Conservation (phyloP, 345 rosid species). For the Balakata baccata region DNA sequence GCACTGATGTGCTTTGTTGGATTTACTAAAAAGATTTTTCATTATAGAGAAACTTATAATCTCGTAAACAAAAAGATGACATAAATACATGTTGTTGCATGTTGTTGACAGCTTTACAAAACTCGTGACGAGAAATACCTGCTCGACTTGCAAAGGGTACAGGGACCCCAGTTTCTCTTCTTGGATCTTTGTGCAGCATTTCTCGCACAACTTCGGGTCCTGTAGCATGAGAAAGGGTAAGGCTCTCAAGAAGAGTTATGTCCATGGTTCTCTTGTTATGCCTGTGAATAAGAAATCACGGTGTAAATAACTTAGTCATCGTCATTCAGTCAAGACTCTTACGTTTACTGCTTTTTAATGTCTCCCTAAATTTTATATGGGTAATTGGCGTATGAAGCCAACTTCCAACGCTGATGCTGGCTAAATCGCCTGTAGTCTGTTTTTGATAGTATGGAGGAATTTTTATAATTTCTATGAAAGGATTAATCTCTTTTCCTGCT, state of each 20-base stretch:
- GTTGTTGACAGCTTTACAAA: slow-evolving; percentile 72
- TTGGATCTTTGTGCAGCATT: slow-evolving; percentile 92
- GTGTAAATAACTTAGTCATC: slow-evolving; percentile 26
- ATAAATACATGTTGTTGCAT: not conserved
- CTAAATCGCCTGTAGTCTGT: slow-evolving; percentile 13
- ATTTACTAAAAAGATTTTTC: not conserved
- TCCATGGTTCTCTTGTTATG: slow-evolving; percentile 18
- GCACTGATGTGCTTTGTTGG: not conserved
- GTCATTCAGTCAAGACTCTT: not conserved
- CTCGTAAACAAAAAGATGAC: too few relatives aligned
- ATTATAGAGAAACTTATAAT: too few relatives aligned
- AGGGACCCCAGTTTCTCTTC: slow-evolving; percentile 84
- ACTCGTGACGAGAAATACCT: slow-evolving; percentile 80
- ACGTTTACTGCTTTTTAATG: not conserved
- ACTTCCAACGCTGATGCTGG: slow-evolving; percentile 14
- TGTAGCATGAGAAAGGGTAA: slow-evolving; percentile 33
- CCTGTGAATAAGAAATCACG: slow-evolving; percentile 29
- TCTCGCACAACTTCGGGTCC: slow-evolving; percentile 77
- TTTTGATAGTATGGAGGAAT: slow-evolving; percentile 7
- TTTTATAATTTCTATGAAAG: slow-evolving; percentile 9
- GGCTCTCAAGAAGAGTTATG: slow-evolving; percentile 13
- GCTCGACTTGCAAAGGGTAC: slow-evolving; percentile 79
- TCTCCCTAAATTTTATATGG: slow-evolving; percentile 35
- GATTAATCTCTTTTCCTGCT: not conserved
- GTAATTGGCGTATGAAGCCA: slow-evolving; percentile 25